Percentiles rank a stretch among this genome's conserved stretches.
Conservation (phyloP, 2,329 filamentous ascomycete genomes). For the Calonectria pseudoturangicola region DNA sequence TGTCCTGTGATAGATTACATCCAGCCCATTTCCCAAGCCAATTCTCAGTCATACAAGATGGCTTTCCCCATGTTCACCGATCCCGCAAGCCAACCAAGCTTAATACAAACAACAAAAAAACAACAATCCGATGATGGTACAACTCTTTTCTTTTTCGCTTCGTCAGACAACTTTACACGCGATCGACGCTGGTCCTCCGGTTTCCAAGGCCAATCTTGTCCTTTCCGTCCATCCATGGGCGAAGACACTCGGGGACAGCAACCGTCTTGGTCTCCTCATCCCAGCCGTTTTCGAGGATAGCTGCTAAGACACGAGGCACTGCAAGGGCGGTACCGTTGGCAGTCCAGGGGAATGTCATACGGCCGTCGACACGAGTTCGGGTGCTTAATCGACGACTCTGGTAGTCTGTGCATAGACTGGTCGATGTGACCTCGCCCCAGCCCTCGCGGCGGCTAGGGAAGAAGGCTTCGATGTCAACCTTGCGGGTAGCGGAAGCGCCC, state of each 20-base stretch:
- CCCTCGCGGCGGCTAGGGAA: constrained; percentile 85
- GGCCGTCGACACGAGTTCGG: constrained; percentile 75
- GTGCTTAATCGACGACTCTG: constrained; percentile 90
- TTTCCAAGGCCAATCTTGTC: constrained; percentile 74
- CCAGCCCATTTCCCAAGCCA: constrained; percentile 25
- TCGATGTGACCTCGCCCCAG: constrained; percentile 95
- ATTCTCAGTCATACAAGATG: constrained; percentile 44
- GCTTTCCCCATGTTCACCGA: not conserved
- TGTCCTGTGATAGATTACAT: constrained; percentile 33
- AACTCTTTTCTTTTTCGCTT: constrained; percentile 2
- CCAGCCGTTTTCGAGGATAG: constrained; percentile 93
- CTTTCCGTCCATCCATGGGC: constrained; percentile 88
- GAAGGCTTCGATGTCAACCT: constrained; percentile 94
- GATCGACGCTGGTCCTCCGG: constrained; percentile 54
- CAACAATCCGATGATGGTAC: constrained; percentile 26
- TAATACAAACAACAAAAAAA: constrained; percentile 43
- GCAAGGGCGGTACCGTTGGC: constrained; percentile 96
- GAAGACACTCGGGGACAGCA: constrained; percentile 84
- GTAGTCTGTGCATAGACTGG: constrained; percentile 95
- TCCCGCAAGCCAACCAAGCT: not conserved
- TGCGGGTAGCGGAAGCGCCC: constrained; percentile 89
- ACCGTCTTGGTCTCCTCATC: constrained; percentile 81
- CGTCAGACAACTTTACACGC: constrained; percentile 46
- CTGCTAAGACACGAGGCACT: constrained; percentile 91
- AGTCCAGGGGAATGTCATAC: constrained; percentile 87